Base-by-base conservation (phyloP, 768 basidiomycete genomes). In the Sporobolomyces roseus region DNA sequence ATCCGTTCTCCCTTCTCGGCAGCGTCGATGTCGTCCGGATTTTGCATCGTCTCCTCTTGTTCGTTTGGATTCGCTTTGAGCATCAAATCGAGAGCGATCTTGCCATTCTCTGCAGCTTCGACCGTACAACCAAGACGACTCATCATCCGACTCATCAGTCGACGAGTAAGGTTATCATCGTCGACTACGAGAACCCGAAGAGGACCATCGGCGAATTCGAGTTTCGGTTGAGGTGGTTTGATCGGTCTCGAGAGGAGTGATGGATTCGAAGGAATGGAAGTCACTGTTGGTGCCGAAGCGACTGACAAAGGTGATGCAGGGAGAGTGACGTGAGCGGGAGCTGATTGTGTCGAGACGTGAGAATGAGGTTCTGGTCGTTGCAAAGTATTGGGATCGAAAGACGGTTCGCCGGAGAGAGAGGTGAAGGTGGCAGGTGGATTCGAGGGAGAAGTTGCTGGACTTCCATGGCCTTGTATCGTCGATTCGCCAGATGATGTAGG, bases 101-200 rank as follows among this genome's bases (percentile, higher is more conserved):
- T 84, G 9, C 91, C 91, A 75, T 93, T 91, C 80, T 92, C 89
- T 16, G 91, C 91, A 23, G 85, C 85, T 19, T 84, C 81, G n/a
- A 92, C 90, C 35, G 78, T 78, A 77, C 90, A 91, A 1, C 91
- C 90, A 2, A 92, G 80, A 41, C 90, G 82, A n/a, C 84, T 83
- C 49, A 93, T 81, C 78, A 90, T 84, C 29, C 90, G 83, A 67
- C 82, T 83, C 91, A 93, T 91, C 67, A 93, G 80, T 58, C 83
- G 86, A 58, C 91, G 84, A 59, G 91, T 92, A 61, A 92, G 78
- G 16, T 82, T 78, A 77, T 93, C 91, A 75, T 93, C 75, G 63
- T 76, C 75, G 43, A 76, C 75, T 33, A 76, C 74, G 25, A 76
- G 68, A 7, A 72, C 74, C 25, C 61, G 59, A 9, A 76, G 62